Conservation (phyloP, 495 filamentous ascomycete species). For the Lophiotrema nucula region DNA sequence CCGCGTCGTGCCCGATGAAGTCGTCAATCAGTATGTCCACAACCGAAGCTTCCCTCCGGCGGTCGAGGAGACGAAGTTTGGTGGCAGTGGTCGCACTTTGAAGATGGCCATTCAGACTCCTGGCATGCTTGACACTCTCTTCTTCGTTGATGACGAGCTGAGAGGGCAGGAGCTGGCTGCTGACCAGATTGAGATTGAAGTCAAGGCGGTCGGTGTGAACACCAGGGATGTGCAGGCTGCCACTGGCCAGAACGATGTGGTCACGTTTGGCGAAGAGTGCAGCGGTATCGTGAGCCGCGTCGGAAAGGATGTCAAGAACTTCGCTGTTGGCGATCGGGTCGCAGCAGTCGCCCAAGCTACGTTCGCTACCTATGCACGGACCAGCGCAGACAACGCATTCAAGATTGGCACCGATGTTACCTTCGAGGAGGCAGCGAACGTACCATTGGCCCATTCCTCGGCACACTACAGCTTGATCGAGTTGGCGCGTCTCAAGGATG, state of each 20-base stretch:
- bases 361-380: constrained; percentile 9
- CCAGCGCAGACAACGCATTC: background rate
- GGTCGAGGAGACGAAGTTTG: background rate
- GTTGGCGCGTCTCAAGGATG: constrained; percentile 34
- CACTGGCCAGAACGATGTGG: background rate
- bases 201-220: constrained; percentile 22
- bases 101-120: constrained; percentile 1
- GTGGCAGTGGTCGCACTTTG: background rate
- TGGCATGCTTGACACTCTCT: constrained; percentile 3
- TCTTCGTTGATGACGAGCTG: constrained; percentile 13
- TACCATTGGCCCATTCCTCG: constrained; percentile 38
- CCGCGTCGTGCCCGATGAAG: constrained; percentile 13
- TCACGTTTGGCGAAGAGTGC: constrained; percentile 11
- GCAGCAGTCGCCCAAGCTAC: constrained; percentile 3
- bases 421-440: constrained; percentile 38
- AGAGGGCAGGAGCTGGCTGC: background rate
- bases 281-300: constrained; percentile 17
- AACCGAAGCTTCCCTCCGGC: constrained; percentile 7
- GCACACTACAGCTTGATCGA: constrained; percentile 36
- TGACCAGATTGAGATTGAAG: constrained; percentile 21
- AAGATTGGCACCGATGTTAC: constrained; percentile 35
- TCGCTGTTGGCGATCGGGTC: constrained; percentile 42
- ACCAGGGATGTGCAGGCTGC: constrained; percentile 1
- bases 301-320: constrained; percentile 29
- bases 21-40: constrained; percentile 15